Percentiles rank a stretch among this genome's conserved stretches.
phyloP scores from a whole-genome alignment of 1,284 basidiomycete species.

The Irpex sp. region DNA sequence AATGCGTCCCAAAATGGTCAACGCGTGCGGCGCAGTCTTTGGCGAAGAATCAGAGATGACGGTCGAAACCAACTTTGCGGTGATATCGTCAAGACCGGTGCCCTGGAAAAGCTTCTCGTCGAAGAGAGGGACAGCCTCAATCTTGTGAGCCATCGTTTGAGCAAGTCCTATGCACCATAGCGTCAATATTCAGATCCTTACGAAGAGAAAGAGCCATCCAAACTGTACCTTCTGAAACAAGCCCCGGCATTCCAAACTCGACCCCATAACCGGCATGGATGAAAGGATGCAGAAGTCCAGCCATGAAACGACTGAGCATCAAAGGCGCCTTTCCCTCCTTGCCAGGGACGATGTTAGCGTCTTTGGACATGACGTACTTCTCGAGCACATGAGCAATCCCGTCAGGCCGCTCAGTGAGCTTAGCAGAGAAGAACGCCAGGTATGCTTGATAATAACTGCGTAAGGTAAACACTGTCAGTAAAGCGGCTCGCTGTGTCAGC shows the following conservation, averaged over 20 bases:
- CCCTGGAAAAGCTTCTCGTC: conserved; percentile 21
- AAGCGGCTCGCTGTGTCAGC: not conserved
- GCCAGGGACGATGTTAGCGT: conserved; percentile 40
- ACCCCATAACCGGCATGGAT: conserved; percentile 63
- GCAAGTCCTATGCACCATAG: conserved; percentile 30
- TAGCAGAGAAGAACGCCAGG: conserved; percentile 47
- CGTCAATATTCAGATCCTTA: not conserved
- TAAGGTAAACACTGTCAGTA: not conserved
- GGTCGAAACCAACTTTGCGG: conserved; percentile 19
- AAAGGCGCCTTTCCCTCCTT: conserved; percentile 34
- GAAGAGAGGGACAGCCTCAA: conserved; percentile 23
- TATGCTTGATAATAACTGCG: conserved; percentile 57
- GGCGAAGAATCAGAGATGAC: conserved; percentile 14
- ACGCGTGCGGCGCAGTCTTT: conserved; percentile 27
- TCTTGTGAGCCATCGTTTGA: conserved; percentile 29
- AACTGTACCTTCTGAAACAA: conserved; percentile 57
- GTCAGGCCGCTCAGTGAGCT: conserved; percentile 32
- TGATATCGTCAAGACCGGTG: conserved; percentile 14
- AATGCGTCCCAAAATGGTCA: conserved; percentile 37
- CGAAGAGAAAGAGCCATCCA: not conserved
- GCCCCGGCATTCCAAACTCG: conserved; percentile 61
- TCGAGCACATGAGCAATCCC: conserved; percentile 40
- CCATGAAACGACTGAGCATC: conserved; percentile 60
- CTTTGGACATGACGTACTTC: conserved; percentile 52
- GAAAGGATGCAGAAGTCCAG: conserved; percentile 59